Base-by-base conservation (phyloP, 1,139 yeast species). In the Candida sanyaensis region DNA sequence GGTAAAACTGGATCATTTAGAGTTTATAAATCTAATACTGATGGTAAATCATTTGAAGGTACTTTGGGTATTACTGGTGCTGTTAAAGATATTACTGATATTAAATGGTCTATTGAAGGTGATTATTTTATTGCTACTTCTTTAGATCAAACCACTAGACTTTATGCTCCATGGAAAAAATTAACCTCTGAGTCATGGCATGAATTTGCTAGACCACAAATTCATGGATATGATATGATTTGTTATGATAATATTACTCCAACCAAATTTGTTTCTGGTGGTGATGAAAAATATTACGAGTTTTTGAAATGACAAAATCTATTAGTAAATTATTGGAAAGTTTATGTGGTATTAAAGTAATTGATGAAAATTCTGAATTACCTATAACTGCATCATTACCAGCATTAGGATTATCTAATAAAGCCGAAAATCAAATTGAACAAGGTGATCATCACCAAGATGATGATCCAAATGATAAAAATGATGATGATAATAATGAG, bases 221-320 rank as follows among this genome's bases (percentile, higher is more conserved):
- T 95, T 54, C 99, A 95, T 65, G 99, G 99, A 10, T 95, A 90
- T 62, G 98, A 95, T 63, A 91, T 95, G 97, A 79, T 89, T 40
- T 84, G 96, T 55, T 73, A 88, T n/a, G 83, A 83, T 43, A 77
- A 86, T 21, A 66, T 93, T 24, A 69, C 80, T 23, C 68, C 76
- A 40, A 75, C 87, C 1, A 73, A 80, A 51, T 92, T 88, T 69
- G 90, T 92, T 4, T 89, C 97, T 49, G 98, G 93, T 12, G 99
- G 97, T 41, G 99, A 95, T 63, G 99, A 95, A 62, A 95, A 69
- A 86, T 91, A 11, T 68, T 93, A 54, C 77, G 99, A 54, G 89
- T 91, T 2, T 95, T 95, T 63, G 93, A 88, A 56, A 86, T 89
- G 70, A 96, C 99, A n/a, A 78, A 79, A 49, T 83, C 90, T 32